phyloP scores from a whole-genome alignment of 148 eudicot species.

The Polygonum maritimum region DNA sequence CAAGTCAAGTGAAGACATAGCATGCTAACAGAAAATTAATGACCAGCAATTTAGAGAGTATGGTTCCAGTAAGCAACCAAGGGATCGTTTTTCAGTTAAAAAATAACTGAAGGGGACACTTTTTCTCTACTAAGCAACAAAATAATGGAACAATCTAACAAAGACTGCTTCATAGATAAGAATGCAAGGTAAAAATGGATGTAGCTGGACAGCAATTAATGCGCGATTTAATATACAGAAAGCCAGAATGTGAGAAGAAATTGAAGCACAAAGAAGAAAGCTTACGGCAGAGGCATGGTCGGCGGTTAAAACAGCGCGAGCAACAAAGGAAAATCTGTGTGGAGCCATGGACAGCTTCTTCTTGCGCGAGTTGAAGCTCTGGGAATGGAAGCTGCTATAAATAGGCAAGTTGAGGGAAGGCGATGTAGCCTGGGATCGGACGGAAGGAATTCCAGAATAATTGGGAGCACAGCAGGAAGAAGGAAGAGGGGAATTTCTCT shows the following conservation, averaged over 20 bases:
- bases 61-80: neutral
- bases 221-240: neutral
- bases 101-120: neutral
- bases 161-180: neutral
- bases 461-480: constrained; percentile 11
- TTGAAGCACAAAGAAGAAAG: neutral
- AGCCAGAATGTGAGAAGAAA: neutral
- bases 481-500: constrained; percentile 24
- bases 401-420: constrained; percentile 24
- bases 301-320: constrained; percentile 39
- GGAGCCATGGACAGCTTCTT: constrained; percentile 23
- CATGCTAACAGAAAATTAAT: neutral
- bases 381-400: constrained; percentile 27
- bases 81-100: neutral
- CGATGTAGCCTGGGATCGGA: constrained; percentile 36
- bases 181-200: neutral
- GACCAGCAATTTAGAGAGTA: neutral
- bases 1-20: neutral
- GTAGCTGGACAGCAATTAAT: neutral
- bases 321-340: constrained; percentile 15
- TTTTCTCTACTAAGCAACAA: neutral
- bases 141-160: neutral
- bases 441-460: constrained; percentile 28
- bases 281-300: constrained; percentile 30
- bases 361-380: constrained; percentile 19